Evolutionary conservation across 768 basidiomycete genomes (phyloP), one percentile per base, ranked within the genome.

Genomic region (Agrocybe chaxingu): DNA sequence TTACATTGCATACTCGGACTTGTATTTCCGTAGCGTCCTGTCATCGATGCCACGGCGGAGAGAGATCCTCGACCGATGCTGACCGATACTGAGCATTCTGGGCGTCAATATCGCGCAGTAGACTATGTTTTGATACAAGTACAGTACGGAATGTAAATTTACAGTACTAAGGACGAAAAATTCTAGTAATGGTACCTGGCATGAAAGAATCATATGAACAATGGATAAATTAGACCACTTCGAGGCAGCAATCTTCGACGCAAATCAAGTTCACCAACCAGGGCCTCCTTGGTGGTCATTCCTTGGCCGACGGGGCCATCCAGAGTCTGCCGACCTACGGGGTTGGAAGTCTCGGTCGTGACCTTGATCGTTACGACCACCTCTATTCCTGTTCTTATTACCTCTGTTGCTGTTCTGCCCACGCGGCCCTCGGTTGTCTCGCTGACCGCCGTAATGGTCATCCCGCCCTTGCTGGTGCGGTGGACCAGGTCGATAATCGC

Each of bases 231-330:
- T 54, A 54, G 19, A 36, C 45, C 36, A 46, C 38, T 12, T 19
- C 8, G 16, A 9, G 35, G 46, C 5, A 37, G 31, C 24, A 46
- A 18, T 47, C 29, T 35, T 24, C 29, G 24, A 29, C 39, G 51
- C 35, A 30, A 13, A 59, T 57, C 8, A 54, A 52, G 18, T 60
- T 56, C 36, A 64, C 62, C 60, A 60, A 5, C 51, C 45, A 29
- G 56, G 51, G 2, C 62, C 60, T 34, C 49, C 58, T 34, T 59
- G 52, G 42, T 62, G 62, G 24, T 68, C 64, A 48, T 63, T 65
- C 54, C 68, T 67, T n/a, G 69, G 65, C 50, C 68, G 67, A 39
- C 80, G 73, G 40, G 78, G 77, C 83, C 83, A 85, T 1, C 81
- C 81, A 31, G 79, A 73, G 57, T 87, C 85, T 12, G 77, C 67